Conservation (phyloP, 2,329 filamentous ascomycete genomes). For the Penicillium sp. region DNA sequence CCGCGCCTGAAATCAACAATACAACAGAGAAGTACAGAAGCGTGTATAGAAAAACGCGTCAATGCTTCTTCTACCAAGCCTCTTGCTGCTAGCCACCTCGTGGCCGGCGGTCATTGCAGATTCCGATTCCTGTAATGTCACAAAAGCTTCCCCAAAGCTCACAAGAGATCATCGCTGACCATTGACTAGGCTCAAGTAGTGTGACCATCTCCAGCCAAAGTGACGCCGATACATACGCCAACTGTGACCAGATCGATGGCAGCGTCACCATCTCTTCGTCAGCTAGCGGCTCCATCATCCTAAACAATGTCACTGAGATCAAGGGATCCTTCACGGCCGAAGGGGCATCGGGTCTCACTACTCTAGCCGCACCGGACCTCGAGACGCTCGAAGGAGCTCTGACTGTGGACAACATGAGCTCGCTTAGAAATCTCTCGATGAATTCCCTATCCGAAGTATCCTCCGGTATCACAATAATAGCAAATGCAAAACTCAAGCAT, state of each 20-base stretch:
- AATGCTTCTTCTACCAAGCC: not conserved
- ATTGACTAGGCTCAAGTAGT: constrained; percentile 39
- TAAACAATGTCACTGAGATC: constrained; percentile 39
- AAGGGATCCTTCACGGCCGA: constrained; percentile 24
- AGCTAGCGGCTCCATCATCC: constrained; percentile 38
- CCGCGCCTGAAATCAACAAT: not conserved
- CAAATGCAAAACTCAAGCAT: constrained; percentile 21
- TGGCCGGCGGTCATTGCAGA: not conserved
- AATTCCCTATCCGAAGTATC: constrained; percentile 15
- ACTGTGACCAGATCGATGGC: constrained; percentile 42
- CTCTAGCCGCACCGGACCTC: constrained; percentile 19
- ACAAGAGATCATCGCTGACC: not conserved
- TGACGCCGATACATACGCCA: constrained; percentile 32
- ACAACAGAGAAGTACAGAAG: not conserved
- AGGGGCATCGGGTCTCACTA: constrained; percentile 14
- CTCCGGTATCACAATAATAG: constrained; percentile 20
- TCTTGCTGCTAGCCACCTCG: not conserved
- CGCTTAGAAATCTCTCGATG: constrained; percentile 21
- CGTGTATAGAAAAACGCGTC: not conserved
- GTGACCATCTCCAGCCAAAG: constrained; percentile 43
- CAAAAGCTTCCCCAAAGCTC: not conserved
- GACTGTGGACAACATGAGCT: constrained; percentile 18
- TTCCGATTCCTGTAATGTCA: not conserved
- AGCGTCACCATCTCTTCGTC: constrained; percentile 41
- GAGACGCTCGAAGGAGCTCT: constrained; percentile 20